Evolutionary conservation across 805 yeast genomes (phyloP).

Genomic region (Tetrapisispora iriomotensis): DNA sequence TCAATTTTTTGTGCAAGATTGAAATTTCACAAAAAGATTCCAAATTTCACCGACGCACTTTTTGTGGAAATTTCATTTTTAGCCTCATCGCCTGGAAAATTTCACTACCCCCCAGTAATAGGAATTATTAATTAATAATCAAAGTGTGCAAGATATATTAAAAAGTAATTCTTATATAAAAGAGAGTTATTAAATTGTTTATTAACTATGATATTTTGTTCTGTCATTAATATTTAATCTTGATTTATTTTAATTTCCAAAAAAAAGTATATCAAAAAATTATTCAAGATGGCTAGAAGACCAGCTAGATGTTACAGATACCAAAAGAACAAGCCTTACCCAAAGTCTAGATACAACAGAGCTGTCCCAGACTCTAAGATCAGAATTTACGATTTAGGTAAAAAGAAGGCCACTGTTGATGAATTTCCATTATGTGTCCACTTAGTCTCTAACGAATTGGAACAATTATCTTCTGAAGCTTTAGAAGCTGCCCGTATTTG

Average conservation of each 20-base stretch:
- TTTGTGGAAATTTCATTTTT: too few relatives aligned
- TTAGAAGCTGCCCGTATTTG: constrained; percentile 99
- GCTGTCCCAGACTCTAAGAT: constrained; percentile 99
- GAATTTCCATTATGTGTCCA: constrained; percentile 99
- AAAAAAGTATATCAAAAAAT: background rate
- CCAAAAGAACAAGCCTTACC: constrained; percentile 99
- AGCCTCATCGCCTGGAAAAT: too few relatives aligned
- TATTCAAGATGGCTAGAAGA: constrained; percentile 95
- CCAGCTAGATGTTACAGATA: constrained; percentile 99
- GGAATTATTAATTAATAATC: too few relatives aligned
- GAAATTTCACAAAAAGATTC: too few relatives aligned
- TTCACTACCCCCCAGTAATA: too few relatives aligned
- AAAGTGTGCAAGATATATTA: too few relatives aligned
- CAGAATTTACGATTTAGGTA: constrained; percentile 98
- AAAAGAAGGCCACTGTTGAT: constrained; percentile 99
- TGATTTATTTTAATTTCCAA: background rate
- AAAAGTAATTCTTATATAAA: too few relatives aligned
- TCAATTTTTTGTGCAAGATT: too few relatives aligned
- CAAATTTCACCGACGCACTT: too few relatives aligned
- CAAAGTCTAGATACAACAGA: constrained; percentile 99
- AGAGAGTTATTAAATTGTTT: too few relatives aligned
- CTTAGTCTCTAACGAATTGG: constrained; percentile 97
- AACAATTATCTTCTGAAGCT: constrained; percentile 99
- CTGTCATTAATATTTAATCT: background rate
- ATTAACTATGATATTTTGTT: background rate